Conservation (phyloP, 306 rosid genomes). For the Acacia acuminata region DNA sequence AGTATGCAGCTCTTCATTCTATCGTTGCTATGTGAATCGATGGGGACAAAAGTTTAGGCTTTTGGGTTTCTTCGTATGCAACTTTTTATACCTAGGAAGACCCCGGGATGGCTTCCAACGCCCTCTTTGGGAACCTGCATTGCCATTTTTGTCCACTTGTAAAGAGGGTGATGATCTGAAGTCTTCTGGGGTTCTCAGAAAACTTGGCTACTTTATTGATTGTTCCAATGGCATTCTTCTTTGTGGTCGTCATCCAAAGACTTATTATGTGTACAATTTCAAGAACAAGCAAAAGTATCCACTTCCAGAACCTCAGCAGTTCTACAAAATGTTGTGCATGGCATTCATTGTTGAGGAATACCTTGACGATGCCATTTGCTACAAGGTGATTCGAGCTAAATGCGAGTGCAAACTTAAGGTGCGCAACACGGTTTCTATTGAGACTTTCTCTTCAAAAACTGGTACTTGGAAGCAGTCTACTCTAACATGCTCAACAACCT, state of each 20-base stretch:
- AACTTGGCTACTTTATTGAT: constrained; percentile 71
- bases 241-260: constrained; percentile 71
- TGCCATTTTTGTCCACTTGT: constrained; percentile 68
- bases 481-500: constrained; percentile 55
- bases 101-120: constrained; percentile 58
- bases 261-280: constrained; percentile 59
- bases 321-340: constrained; percentile 61
- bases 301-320: constrained; percentile 72
- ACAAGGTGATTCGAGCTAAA: constrained; percentile 74
- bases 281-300: constrained; percentile 46
- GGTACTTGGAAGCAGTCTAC: constrained; percentile 73
- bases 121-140: constrained; percentile 68
- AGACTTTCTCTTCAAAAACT: constrained; percentile 75
- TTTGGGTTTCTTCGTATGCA: constrained; percentile 73
- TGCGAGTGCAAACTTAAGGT: constrained; percentile 60
- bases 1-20: constrained; percentile 59
- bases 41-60: constrained; percentile 61
- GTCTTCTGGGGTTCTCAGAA: constrained; percentile 54
- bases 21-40: constrained; percentile 36
- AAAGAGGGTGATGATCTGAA: constrained; percentile 75
- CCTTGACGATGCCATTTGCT: constrained; percentile 36
- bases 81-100: constrained; percentile 61
- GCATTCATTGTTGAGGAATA: constrained; percentile 59
- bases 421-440: constrained; percentile 66
- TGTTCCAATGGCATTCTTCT: constrained; percentile 66